Evolutionary conservation across 441 rosid species (phyloP), one percentile per base, ranked within the genome.

Genomic region (Populus trichocarpa): DNA sequence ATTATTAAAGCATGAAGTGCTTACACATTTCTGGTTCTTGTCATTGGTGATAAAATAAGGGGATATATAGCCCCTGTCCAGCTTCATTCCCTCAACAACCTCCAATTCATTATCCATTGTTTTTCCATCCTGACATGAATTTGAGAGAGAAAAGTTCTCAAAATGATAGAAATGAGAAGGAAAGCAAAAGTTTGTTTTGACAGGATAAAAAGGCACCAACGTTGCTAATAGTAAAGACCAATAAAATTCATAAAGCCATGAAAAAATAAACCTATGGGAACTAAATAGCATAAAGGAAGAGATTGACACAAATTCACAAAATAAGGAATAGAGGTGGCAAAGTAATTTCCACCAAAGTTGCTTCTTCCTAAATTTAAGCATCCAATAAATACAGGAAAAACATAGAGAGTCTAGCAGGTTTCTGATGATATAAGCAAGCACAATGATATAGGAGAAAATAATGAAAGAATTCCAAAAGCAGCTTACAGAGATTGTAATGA

Each of bases 11-110:
- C 30, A 69, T 40, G n/a, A 73, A 67, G 61, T 57, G 66, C 92
- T 78, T 84, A 91, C 96, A 70, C 94, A 89, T 89, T 90, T 91
- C 75, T 89, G 93, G 77, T 71, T 92, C 82, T 92, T 92, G 36
- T 78, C 85, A 73, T 90, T 86, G 35, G 96, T 92, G 68, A 92
- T 84, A 76, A 92, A 92, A 72, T 92, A 92, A 22, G 96, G 94
- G 6, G 94, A 92, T 20, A 87, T 92, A 65, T 90, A 92, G 25
- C 96, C 96, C 72, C 94, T 86, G 67, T 92, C 93, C 35, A 92
- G 80, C 84, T 92, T 90, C 96, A 92, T 92, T 36, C 96, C 96
- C 82, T 92, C 94, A 12, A 92, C 96, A 81, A 92, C 92, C 79
- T 92, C 94, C 81, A 92, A 79, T 84, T 90, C 94, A 61, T 92